phyloP scores from a whole-genome alignment of 495 filamentous ascomycete genomes.

The Annulohypoxylon stygium region DNA sequence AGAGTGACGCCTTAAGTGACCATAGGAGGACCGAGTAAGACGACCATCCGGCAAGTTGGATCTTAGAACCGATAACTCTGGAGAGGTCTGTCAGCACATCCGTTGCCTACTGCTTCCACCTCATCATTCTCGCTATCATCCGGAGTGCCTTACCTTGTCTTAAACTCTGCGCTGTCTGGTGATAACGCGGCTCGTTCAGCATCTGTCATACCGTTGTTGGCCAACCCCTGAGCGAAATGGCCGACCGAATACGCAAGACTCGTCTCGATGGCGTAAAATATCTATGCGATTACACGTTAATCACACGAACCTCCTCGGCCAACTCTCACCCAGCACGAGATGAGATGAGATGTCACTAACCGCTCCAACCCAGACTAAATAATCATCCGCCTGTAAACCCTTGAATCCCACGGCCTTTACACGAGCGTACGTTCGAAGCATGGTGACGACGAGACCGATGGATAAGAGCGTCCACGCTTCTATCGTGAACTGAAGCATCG shows the following conservation, averaged over 20 bases:
- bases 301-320: background rate
- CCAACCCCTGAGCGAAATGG: constrained; percentile 65
- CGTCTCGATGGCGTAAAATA: constrained; percentile 56
- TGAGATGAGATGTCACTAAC: constrained; percentile 46
- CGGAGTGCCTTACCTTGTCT: constrained; percentile 43
- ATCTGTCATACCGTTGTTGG: constrained; percentile 73
- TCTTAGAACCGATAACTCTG: constrained; percentile 69
- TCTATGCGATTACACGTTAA: constrained; percentile 38
- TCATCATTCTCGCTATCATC: background rate
- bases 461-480: constrained; percentile 63
- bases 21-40: constrained; percentile 67
- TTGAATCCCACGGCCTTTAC: constrained; percentile 54
- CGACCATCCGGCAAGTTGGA: constrained; percentile 70
- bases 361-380: constrained; percentile 56
- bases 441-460: constrained; percentile 53
- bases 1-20: constrained; percentile 68
- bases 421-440: constrained; percentile 55
- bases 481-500: constrained; percentile 54
- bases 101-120: background rate
- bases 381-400: constrained; percentile 55
- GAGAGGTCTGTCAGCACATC: constrained; percentile 28
- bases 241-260: constrained; percentile 56
- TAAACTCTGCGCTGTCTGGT: constrained; percentile 63
- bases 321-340: background rate
- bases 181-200: constrained; percentile 60